Percentiles rank a stretch among this genome's conserved stretches.
Conservation (phyloP, 202 grass and related monocot genomes). For the Saccharum hybrid region DNA sequence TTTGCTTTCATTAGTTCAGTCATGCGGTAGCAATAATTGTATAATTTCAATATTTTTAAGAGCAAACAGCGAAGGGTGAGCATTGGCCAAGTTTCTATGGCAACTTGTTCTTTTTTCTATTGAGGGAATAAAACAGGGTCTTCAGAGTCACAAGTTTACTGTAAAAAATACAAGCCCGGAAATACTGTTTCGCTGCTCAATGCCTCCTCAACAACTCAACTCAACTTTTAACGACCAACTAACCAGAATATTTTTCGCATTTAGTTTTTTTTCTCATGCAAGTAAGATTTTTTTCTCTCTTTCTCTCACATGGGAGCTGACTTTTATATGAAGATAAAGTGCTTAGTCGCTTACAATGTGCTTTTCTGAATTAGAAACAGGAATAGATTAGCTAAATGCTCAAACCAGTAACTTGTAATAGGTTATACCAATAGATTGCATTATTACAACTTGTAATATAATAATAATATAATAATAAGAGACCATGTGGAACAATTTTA, state of each 20-base stretch:
- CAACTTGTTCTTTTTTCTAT: not conserved
- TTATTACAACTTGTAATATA: conserved; percentile 1
- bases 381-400: not conserved
- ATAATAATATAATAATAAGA: not conserved
- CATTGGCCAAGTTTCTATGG: not conserved
- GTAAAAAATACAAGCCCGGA: not conserved
- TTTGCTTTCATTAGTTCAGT: not conserved
- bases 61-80: not conserved
- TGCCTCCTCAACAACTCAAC: not conserved
- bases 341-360: not conserved
- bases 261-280: not conserved
- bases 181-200: not conserved
- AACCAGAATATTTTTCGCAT: not conserved
- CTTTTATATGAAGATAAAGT: not conserved
- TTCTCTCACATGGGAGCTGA: not conserved
- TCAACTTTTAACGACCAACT: not conserved
- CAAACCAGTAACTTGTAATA: not conserved
- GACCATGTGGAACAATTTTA: conserved; percentile 19
- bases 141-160: not conserved
- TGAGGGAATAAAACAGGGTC: not conserved
- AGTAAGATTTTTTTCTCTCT: not conserved
- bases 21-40: not conserved
- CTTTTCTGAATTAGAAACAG: not conserved
- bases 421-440: not conserved
- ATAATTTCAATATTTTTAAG: not conserved